Evolutionary conservation across 2,329 filamentous ascomycete species (phyloP).

Genomic region (Aspergillus costaricaensis): DNA sequence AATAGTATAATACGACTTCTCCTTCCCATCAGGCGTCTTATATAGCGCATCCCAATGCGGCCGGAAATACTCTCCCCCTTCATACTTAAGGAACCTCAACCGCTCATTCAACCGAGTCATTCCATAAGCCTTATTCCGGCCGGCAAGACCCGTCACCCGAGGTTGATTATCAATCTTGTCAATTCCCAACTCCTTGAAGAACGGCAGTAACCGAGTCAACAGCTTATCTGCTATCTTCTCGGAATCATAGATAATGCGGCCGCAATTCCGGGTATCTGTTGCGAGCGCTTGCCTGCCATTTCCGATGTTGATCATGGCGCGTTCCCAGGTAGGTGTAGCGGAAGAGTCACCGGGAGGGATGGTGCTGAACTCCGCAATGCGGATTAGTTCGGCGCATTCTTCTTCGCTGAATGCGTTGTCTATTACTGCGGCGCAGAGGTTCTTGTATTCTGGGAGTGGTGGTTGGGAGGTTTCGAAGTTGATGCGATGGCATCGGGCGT

Average conservation of each 20-base stretch:
- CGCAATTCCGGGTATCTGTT: conserved; percentile 65
- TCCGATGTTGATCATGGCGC: conserved; percentile 69
- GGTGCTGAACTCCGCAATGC: conserved; percentile 52
- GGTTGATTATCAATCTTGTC: conserved; percentile 42
- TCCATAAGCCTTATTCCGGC: conserved; percentile 41
- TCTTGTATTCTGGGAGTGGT: conserved; percentile 55
- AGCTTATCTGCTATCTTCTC: conserved; percentile 62
- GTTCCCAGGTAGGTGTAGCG: conserved; percentile 57
- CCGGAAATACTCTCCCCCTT: conserved; percentile 70
- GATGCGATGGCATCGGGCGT: conserved; percentile 53
- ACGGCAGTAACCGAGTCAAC: conserved; percentile 57
- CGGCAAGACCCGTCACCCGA: conserved; percentile 47
- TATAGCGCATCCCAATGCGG: conserved; percentile 70
- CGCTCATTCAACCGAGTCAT: conserved; percentile 65
- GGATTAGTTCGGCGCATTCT: conserved; percentile 63
- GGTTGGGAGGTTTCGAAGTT: conserved; percentile 54
- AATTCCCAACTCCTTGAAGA: conserved; percentile 52
- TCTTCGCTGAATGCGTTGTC: conserved; percentile 63
- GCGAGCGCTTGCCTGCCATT: conserved; percentile 60
- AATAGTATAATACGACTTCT: conserved; percentile 56
- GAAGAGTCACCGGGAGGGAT: conserved; percentile 14
- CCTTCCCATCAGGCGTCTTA: conserved; percentile 54
- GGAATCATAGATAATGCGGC: conserved; percentile 74
- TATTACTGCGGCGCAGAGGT: conserved; percentile 61
- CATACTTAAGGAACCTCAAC: conserved; percentile 74